Evolutionary conservation across 805 yeast species (phyloP), one percentile per base, ranked within the genome.

Genomic region (Zygosaccharomyces gambellarensis): DNA sequence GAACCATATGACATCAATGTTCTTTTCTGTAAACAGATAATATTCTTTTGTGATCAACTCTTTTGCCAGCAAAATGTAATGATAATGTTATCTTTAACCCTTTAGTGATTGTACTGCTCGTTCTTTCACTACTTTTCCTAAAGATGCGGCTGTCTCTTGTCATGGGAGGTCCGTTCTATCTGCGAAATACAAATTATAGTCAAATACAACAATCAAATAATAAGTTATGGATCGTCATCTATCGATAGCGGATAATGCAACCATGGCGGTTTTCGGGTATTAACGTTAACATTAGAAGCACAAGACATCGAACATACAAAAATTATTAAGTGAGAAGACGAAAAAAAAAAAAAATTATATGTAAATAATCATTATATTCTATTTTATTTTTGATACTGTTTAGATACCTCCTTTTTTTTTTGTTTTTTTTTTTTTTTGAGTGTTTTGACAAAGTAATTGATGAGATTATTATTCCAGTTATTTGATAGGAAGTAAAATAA

Each of bases 1-100:
- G 49, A 25, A 25, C 52, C 55, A 49, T 52, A 52, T 12, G 49
- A 29, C 55, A 52, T 52, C 19, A 30, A 17, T 44, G 14, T 12
- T 21, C 8, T 12, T 31, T 17, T 17, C 17, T 11, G n/a, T 40
- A 14, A 29, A 25, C 17, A 12, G 12, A 12, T 38, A n/a, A 10
- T 14, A 17, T 10, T 29, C 11, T 22, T 34, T 2, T 34, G 7
- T n/a, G 11, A 34, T 21, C 3, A 14, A 34, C 38, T 21, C 9
- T 21, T 14, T 34, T 34, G 38, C 22, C 11, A 34, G 36, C 14
- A 31, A n/a, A 14, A 34, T 2, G 10, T 34, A 9, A 3, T 5
- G 11, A 14, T 14, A 21, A 9, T 3, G n/a, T 34, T 11, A 17
- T 25, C 9, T 8, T 25, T 2, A 25, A 25, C 28, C 9, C 3